Conservation (phyloP, 305 asterid genomes). For the Ajuga reptans region DNA sequence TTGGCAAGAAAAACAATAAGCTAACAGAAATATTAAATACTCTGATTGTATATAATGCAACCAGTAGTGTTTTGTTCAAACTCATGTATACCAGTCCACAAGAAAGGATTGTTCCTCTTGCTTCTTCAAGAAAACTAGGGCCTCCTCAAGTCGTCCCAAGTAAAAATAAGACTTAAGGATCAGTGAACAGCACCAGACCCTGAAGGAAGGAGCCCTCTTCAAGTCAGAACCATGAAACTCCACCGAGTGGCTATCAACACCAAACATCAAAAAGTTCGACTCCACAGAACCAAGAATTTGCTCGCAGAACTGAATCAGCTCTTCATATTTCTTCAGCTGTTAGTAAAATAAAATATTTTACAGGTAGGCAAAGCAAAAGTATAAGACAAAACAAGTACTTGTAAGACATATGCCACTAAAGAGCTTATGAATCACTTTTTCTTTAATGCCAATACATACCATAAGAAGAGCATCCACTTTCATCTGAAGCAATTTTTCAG, state of each 20-base stretch:
- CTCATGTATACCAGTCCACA: constrained; percentile 38
- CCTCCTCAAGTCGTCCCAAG: constrained; percentile 86
- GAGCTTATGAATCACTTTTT: not conserved
- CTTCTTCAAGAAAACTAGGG: constrained; percentile 58
- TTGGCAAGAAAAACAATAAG: constrained; percentile 13
- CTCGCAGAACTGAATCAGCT: constrained; percentile 67
- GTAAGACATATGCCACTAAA: not conserved
- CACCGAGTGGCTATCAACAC: constrained; percentile 28
- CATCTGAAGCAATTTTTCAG: constrained; percentile 63
- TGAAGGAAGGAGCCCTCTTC: constrained; percentile 47
- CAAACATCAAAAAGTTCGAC: constrained; percentile 32
- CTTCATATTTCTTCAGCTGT: constrained; percentile 82
- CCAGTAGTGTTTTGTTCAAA: constrained; percentile 11
- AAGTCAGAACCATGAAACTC: constrained; percentile 36
- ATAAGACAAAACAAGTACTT: constrained; percentile 13
- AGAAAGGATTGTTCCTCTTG: constrained; percentile 51
- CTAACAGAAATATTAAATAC: constrained; percentile 18
- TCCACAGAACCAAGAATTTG: constrained; percentile 49
- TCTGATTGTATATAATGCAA: not conserved
- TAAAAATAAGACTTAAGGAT: constrained; percentile 63
- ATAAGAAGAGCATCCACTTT: constrained; percentile 80
- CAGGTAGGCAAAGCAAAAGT: constrained; percentile 2
- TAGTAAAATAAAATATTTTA: constrained; percentile 22
- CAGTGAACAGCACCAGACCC: constrained; percentile 57
- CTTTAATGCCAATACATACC: constrained; percentile 40